A percentile compares a stretch with the other conserved stretches of the same genome.
phyloP scores from a whole-genome alignment of 1,139 yeast species.

The Suhomyces bokatorum region DNA sequence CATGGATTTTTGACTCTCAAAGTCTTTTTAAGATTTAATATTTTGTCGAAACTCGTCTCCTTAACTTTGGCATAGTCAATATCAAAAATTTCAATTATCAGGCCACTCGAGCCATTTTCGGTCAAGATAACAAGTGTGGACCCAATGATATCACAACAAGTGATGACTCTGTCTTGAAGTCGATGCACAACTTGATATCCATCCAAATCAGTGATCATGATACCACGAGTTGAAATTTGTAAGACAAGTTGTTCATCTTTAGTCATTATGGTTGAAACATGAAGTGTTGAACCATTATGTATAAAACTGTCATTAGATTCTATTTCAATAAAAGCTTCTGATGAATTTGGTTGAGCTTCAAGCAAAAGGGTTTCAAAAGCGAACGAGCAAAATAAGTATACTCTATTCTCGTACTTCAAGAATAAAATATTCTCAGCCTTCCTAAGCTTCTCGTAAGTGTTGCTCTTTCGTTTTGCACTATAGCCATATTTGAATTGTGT shows the following conservation, averaged over 20 bases:
- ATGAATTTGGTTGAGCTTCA: conserved; percentile 25
- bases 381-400: conserved; percentile 36
- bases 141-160: conserved; percentile 7
- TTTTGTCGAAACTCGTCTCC: background rate
- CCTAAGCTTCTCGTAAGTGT: conserved; percentile 31
- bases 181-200: conserved; percentile 4
- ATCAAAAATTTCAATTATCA: conserved; percentile 10
- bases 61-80: conserved; percentile 3
- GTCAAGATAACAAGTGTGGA: conserved; percentile 11
- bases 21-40: conserved; percentile 5
- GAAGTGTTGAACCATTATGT: conserved; percentile 12
- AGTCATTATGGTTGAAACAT: conserved; percentile 12
- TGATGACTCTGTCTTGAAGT: conserved; percentile 1
- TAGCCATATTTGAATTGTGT: conserved; percentile 44
- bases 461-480: conserved; percentile 23
- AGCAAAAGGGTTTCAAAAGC: conserved; percentile 41
- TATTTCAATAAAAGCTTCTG: conserved; percentile 29
- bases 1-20: conserved; percentile 11
- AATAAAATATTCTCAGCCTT: conserved; percentile 26
- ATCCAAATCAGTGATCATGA: conserved; percentile 15
- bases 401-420: conserved; percentile 16
- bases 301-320: conserved; percentile 20
- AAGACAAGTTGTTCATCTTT: conserved; percentile 12
- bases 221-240: conserved; percentile 15
- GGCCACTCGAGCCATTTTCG: conserved; percentile 6